Evolutionary conservation across 805 yeast species (phyloP), one percentile per base, ranked within the genome.

Genomic region (Wickerhamomyces rabaulensis): DNA sequence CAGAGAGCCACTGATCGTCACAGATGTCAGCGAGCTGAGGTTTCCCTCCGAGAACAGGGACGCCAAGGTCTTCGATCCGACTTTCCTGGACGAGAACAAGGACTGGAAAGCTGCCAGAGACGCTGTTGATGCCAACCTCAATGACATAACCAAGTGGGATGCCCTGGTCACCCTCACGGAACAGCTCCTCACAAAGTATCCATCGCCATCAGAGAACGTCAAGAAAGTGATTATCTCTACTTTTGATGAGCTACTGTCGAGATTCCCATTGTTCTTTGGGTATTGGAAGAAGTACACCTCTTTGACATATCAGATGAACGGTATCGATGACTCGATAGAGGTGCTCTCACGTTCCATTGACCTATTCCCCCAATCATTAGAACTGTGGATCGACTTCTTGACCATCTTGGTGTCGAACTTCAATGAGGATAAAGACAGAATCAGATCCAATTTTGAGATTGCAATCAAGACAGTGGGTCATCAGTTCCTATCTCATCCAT

Each of bases 401-500:
- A 73, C 73, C 31, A 79, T 84, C 1, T 60, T 80, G 19, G 60
- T 70, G 2, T 67, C 78, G 0, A 73, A 74, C 50, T 61, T 61
- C n/a, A 57, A 69, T 0, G 58, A 57, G 3, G 65, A 58, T 16
- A 54, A 60, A 5, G 58, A 55, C 2, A 51, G 52, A 9, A 66
- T 80, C 6, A 58, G 78, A 29, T 46, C 40, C 0, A 64, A 73
- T 31, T 84, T 84, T 53, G 63, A 67, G 13, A 63, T 66, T 0
- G 92, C 84, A 0, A 60, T 75, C 4, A 52, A 55, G 6, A 50
- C 64, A 13, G 74, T 85, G 39, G 97, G 97, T 0, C 55, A 65
- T 29, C 87, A 90, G 49, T 94, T 87, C 64, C 68, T 83, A 51
- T 75, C 95, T 2, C 95, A 90, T 61, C 71, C 80, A 1, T 66